Percentiles rank a stretch among this genome's conserved stretches.
Conservation (phyloP, 371 early-diverging fungal species). For the Rhizopus stolonifer region DNA sequence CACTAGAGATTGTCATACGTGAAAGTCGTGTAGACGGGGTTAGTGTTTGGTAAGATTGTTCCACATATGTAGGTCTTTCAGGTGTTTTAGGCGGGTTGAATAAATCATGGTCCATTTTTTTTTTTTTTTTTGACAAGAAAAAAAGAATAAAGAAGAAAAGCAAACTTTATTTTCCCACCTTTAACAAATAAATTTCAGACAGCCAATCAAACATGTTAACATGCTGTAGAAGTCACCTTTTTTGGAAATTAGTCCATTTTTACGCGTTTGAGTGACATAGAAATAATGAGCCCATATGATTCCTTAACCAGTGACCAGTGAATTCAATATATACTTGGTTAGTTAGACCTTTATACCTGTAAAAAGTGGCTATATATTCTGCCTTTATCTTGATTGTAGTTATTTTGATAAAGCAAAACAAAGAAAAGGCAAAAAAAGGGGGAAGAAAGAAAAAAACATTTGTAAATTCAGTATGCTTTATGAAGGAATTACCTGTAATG, state of each 20-base stretch:
- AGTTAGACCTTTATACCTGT: too few relatives aligned
- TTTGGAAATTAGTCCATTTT: not conserved
- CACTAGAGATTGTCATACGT: conserved; percentile 18
- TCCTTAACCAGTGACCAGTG: too few relatives aligned
- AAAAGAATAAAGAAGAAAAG: not conserved
- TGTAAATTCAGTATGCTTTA: too few relatives aligned
- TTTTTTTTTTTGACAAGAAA: not conserved
- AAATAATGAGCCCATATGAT: too few relatives aligned
- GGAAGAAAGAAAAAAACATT: too few relatives aligned
- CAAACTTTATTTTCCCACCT: not conserved
- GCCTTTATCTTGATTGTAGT: too few relatives aligned
- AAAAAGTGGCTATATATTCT: too few relatives aligned
- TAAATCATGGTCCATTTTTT: not conserved
- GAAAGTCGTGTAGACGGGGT: conserved; percentile 24
- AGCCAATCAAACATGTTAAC: not conserved
- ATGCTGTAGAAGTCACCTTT: not conserved
- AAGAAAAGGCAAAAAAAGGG: too few relatives aligned
- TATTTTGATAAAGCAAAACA: too few relatives aligned
- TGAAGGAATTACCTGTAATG: too few relatives aligned
- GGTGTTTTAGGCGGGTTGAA: not conserved
- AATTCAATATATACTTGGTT: too few relatives aligned
- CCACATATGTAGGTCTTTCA: not conserved
- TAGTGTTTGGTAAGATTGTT: conserved; percentile 1
- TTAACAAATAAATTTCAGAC: not conserved
- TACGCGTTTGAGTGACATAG: not conserved